These are phyloP conservation scores for Candida smagusa DNA, from an alignment of 1,139 yeast genomes.

Conservation along the genomic window DNA sequence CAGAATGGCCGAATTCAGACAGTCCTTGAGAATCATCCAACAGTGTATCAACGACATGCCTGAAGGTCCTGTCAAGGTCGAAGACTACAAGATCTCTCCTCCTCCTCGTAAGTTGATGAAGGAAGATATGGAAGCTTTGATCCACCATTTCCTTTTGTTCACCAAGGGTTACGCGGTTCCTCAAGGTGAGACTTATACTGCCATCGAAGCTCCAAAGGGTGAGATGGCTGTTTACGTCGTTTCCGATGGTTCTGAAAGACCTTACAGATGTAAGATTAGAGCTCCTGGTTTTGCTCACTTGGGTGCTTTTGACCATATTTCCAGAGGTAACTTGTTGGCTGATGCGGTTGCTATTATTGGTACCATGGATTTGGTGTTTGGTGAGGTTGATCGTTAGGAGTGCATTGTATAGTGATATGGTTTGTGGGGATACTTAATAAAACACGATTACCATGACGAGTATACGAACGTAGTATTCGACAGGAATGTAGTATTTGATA, in stretches of 20 bases:
- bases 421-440: too few relatives aligned
- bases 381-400: constrained; percentile 81
- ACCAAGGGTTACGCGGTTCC: constrained; percentile 91
- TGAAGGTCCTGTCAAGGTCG: constrained; percentile 88
- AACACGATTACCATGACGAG: too few relatives aligned
- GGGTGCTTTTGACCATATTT: constrained; percentile 82
- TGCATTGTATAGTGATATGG: too few relatives aligned
- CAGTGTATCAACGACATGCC: constrained; percentile 93
- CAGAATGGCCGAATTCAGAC: constrained; percentile 92
- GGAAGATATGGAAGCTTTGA: constrained; percentile 90
- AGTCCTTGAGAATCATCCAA: constrained; percentile 81
- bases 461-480: too few relatives aligned
- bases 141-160: constrained; percentile 83
- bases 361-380: constrained; percentile 93
- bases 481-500: too few relatives aligned
- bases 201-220: constrained; percentile 94
- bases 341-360: constrained; percentile 94
- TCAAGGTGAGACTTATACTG: constrained; percentile 87
- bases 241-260: constrained; percentile 86
- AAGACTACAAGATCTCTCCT: constrained; percentile 81
- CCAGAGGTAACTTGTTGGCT: constrained; percentile 84
- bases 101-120: constrained; percentile 83
- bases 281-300: constrained; percentile 92
- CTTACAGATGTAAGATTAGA: constrained; percentile 89
- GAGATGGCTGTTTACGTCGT: constrained; percentile 92